Conservation (phyloP, 2,329 filamentous ascomycete species). For the Penicillium sp. region DNA sequence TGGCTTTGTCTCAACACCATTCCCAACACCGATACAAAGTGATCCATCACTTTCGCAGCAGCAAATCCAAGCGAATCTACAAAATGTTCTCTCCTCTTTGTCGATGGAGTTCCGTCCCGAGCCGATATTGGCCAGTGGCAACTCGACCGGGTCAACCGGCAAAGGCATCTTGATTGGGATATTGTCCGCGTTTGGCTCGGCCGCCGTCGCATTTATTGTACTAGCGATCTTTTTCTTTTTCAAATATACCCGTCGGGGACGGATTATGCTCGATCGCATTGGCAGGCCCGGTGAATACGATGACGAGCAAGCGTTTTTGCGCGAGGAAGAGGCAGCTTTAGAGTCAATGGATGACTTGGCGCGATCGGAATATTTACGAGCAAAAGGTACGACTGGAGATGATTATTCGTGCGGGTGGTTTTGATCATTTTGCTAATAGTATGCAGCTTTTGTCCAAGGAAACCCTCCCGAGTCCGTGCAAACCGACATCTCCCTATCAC, state of each 20-base stretch:
- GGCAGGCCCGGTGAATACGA: conserved; percentile 94
- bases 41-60: conserved; percentile 18
- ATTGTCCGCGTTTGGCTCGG: conserved; percentile 89
- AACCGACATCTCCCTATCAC: conserved; percentile 95
- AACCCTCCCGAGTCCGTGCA: conserved; percentile 94
- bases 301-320: conserved; percentile 90
- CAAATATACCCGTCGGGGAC: conserved; percentile 79
- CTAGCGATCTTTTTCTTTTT: conserved; percentile 89
- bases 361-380: conserved; percentile 84
- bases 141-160: conserved; percentile 56
- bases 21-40: conserved; percentile 15
- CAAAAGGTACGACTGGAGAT: conserved; percentile 68
- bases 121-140: conserved; percentile 37
- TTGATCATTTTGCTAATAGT: conserved; percentile 5
- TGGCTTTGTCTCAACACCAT: conserved; percentile 12
- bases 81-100: conserved; percentile 38
- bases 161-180: conserved; percentile 92
- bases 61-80: conserved; percentile 35
- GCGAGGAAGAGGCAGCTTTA: conserved; percentile 91
- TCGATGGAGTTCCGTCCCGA: conserved; percentile 26
- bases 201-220: conserved; percentile 76
- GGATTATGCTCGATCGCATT: conserved; percentile 91
- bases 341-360: conserved; percentile 95
- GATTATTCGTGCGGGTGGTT: not conserved
- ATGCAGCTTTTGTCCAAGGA: conserved; percentile 81